phyloP scores from a whole-genome alignment of 1,139 yeast genomes.

The Groenewaldozyma auringiensis region DNA sequence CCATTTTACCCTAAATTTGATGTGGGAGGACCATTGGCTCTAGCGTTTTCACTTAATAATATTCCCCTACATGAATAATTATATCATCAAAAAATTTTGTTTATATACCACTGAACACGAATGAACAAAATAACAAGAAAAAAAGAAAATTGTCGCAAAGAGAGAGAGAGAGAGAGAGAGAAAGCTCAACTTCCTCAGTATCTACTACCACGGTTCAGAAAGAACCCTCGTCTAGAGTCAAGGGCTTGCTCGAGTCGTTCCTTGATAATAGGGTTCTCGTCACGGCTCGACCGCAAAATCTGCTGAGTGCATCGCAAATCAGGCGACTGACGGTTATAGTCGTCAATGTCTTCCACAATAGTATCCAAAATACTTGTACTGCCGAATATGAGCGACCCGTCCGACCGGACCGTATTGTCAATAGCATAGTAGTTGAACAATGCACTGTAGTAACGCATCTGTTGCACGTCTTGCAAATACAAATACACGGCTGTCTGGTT shows the following conservation, averaged over 20 bases:
- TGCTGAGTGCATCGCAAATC: slow-evolving; percentile 2
- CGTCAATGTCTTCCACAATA: slow-evolving; percentile 3
- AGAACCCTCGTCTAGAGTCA: slow-evolving; percentile 2
- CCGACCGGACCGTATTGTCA: background rate
- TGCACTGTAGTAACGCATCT: slow-evolving; percentile 1
- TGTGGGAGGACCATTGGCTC: no score
- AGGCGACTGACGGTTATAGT: background rate
- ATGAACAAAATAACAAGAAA: no score
- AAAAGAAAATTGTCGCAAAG: no score
- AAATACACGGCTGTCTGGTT: background rate
- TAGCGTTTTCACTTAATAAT: no score
- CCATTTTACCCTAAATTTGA: no score
- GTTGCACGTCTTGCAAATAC: background rate
- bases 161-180: no score
- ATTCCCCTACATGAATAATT: no score
- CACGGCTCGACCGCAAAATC: background rate
- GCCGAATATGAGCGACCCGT: slow-evolving; percentile 2
- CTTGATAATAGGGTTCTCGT: background rate
- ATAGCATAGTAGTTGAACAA: slow-evolving; percentile 1
- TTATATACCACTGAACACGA: no score
- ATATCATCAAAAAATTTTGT: no score
- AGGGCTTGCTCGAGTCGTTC: background rate
- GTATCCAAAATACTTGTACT: background rate
- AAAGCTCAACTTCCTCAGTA: no score
- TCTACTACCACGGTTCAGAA: background rate